Evolutionary conservation across 2,329 filamentous ascomycete genomes (phyloP).

Genomic region (Hypoxylon sp.): DNA sequence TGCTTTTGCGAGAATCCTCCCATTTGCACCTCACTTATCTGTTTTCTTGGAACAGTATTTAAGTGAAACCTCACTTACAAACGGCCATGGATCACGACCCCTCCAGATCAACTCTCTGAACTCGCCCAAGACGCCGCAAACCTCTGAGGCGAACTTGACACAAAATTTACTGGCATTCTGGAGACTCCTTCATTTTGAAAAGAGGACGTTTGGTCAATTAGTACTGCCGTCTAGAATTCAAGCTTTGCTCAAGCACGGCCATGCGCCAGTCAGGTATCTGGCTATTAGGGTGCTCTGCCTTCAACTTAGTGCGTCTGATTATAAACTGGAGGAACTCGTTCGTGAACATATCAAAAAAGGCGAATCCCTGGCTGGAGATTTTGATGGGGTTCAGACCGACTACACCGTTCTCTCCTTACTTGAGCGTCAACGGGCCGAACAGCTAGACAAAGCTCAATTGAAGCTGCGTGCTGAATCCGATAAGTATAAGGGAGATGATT

Average conservation of each 20-base stretch:
- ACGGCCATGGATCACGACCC: constrained; percentile 35
- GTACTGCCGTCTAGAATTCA: constrained; percentile 78
- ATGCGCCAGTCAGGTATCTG: constrained; percentile 79
- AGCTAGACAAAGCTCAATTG: constrained; percentile 60
- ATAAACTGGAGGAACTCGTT: constrained; percentile 80
- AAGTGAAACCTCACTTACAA: constrained; percentile 51
- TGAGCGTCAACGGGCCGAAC: constrained; percentile 68
- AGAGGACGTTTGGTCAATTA: constrained; percentile 74
- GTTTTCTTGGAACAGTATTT: constrained; percentile 73
- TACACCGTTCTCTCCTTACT: constrained; percentile 79
- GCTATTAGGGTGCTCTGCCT: constrained; percentile 85
- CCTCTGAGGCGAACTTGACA: constrained; percentile 48
- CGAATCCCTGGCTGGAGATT: constrained; percentile 74
- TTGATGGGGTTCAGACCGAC: constrained; percentile 83
- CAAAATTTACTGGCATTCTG: constrained; percentile 77
- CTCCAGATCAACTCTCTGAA: constrained; percentile 52
- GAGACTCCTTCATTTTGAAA: constrained; percentile 84
- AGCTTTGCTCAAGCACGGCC: constrained; percentile 73
- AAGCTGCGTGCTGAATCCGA: constrained; percentile 53
- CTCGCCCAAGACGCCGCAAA: constrained; percentile 30
- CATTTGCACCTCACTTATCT: constrained; percentile 84
- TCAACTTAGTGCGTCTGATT: constrained; percentile 84
- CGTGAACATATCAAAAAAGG: constrained; percentile 73
- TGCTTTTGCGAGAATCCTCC: constrained; percentile 84
- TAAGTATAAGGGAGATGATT: constrained; percentile 37